A percentile compares a stretch with the other conserved stretches of the same genome.
Evolutionary conservation across 208 protist species (phyloP).

Genomic region (Trypanosoma platydactyli): DNA sequence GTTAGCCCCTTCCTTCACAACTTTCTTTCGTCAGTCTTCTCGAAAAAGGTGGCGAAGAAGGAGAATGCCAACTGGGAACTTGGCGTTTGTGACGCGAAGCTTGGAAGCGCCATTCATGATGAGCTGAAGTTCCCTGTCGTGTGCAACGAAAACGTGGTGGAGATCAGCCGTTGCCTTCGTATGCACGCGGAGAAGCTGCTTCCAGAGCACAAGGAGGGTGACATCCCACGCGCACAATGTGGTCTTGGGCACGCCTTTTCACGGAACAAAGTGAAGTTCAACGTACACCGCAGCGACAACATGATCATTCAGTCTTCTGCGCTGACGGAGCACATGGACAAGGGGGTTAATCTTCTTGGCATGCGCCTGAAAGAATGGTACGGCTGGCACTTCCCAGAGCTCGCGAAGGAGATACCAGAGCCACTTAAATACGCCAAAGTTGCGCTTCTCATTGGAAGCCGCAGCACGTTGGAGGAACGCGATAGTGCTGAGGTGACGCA

Average conservation of each 20-base stretch:
- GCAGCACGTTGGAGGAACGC: conserved; percentile 69
- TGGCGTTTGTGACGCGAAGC: conserved; percentile 95
- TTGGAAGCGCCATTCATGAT: conserved; percentile 95
- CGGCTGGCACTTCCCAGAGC: conserved; percentile 99
- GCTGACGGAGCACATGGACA: conserved; percentile 99
- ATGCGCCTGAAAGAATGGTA: conserved; percentile 99
- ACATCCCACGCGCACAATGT: conserved; percentile 97
- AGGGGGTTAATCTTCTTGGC: conserved; percentile 99
- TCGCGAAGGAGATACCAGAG: conserved; percentile 96
- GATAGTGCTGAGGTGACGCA: conserved; percentile 69
- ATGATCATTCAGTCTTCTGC: conserved; percentile 99
- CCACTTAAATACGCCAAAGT: conserved; percentile 95
- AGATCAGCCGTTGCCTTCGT: conserved; percentile 96
- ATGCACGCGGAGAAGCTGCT: conserved; percentile 95
- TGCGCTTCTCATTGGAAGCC: conserved; percentile 89
- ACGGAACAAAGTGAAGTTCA: conserved; percentile 99
- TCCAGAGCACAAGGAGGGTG: conserved; percentile 92
- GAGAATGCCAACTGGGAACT: conserved; percentile 84
- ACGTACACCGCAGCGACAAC: conserved; percentile 98
- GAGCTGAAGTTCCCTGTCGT: conserved; percentile 81
- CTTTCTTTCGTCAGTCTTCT: conserved; percentile 95
- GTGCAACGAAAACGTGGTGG: conserved; percentile 85
- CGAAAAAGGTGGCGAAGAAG: conserved; percentile 91
- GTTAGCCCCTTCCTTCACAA: conserved; percentile 87
- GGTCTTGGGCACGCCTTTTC: conserved; percentile 98